Base-by-base conservation (phyloP, 139 green algal genomes). In the Chlamydomonas schloesseri region DNA sequence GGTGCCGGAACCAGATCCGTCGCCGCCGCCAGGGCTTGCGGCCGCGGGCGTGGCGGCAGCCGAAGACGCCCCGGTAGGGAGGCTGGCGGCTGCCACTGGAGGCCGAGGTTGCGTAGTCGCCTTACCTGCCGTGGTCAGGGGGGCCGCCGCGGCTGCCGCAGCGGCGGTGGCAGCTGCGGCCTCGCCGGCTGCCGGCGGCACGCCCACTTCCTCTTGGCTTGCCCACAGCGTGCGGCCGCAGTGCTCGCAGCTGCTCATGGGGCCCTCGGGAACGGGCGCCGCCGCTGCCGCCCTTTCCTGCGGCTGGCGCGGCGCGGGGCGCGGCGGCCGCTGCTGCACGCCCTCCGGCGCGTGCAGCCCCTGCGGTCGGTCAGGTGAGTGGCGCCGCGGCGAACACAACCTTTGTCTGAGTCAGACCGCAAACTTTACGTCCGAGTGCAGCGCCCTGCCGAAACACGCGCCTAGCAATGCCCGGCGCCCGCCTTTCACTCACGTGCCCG, bases 141-240 rank as follows among this genome's bases (percentile, higher is more conserved):
- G 15, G 53, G 53, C 53, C 47, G 47, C 23, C 33, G 46, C 46
- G 47, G 68, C 33, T 6, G 36, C 34, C 36, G 34, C 9, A 17
- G 34, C 69, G 11, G 36, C 36, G 36, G 13, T 36, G 1, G 17
- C 15, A 36, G 15, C 34, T 3, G 9, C 18, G 0, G 21, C 69
- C 36, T 14, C 34, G 18, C 10, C 23, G 3, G 36, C 26, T 34
- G 21, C 24, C 4, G 28, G 2, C 18, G 42, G 8, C 28, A 13
- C 26, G 4, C 9, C 31, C 20, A 29, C 67, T 5, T 3, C 31
- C 67, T 24, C 4, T 2, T 2, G 31, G 15, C 1, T 26, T 28
- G 31, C 8, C 72, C 72, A 80, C 10, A 80, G 67, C 9, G 50
- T 62, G 8, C 72, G 47, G n/a, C 72, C n/a, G 72, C 72, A 80